Evolutionary conservation across 345 rosid species (phyloP), one percentile per base, ranked within the genome.

Genomic region (Citrus hindsii): DNA sequence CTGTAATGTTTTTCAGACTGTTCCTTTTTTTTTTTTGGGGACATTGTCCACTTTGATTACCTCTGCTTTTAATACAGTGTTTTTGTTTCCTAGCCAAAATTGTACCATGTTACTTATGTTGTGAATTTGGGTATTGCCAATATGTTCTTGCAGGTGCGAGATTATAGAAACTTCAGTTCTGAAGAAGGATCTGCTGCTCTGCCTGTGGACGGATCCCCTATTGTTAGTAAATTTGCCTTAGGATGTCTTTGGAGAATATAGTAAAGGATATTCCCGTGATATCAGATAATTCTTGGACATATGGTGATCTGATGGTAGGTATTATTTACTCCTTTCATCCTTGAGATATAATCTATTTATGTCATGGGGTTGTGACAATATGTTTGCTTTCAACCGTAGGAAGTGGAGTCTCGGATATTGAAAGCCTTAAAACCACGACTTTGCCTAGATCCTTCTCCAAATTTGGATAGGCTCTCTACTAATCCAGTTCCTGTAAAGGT

Each of bases 361-460:
- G 46, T 64, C 24, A 12, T 64, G 51, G 27, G 69, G 4, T 65
- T 61, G 37, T 27, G 78, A 42, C 74, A 51, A 63, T 61, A 59
- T 21, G 65, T 69, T 77, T 72, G 75, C 38, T 40, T 76, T 75
- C 79, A 25, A 53, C 40, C 83, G 74, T 77, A 97, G 99, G 99
- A 97, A 87, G 98, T 92, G 73, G 98, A 97, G 84, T 94, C 99
- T 60, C 86, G 93, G 83, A 97, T 97, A 84, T 71, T 97, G 79
- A 94, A 89, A 87, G 95, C 97, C 80, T 84, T 97, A 83, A 97
- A 97, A 84, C 99, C 98, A 77, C 87, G 85, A 58, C 98, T 96
- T 83, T 88, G 87, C 85, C 86, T 96, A 73, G 98, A 96, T 89
- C 99, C 98, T 80, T 81, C 85, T 73, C 98, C 99, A 59, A 89